Evolutionary conservation across 306 rosid genomes (phyloP), one percentile per base, ranked within the genome.

Genomic region (barrel medic (Medicago truncatula)): DNA sequence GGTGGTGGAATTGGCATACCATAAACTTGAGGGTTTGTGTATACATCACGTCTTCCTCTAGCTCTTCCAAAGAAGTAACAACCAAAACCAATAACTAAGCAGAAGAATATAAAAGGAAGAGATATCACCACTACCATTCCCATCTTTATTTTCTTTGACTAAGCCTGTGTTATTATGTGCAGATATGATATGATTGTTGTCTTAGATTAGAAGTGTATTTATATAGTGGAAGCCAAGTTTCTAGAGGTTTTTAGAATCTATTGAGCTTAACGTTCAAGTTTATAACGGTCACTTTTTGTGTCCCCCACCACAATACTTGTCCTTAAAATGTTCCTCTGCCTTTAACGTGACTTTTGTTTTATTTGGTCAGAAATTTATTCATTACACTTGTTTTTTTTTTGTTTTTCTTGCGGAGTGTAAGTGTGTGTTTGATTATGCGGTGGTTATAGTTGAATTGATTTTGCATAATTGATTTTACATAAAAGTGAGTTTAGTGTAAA

Each of bases 61-160:
- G 76, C 57, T 83, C 88, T 84, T 59, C 97, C 98, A 7, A 88
- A 64, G 64, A 88, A 94, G 87, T 87, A 94, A 72, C 97, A 94
- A 2, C 98, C 97, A n/a, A 90, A 92, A 0, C 97, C 95, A 4
- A 94, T 85, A 10, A 88, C 7, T 2, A 94, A n/a, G 60, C 86
- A 80, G 80, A 94, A 90, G 4, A 94, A 3, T 14, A 94, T 91
- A 2, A 94, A 44, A 18, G 98, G 98, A 60, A 94, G 93, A 81
- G 96, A 92, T 3, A 94, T 85, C 79, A 94, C 95, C 79, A 90
- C 88, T 58, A 91, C 95, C 95, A 94, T 79, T 1, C 98, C 98
- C 98, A 94, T 92, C 57, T 84, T 77, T 0, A 3, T 2, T 34
- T 43, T 4, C 7, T 50, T 0, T 25, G 46, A 12, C 71, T 20